phyloP scores from a whole-genome alignment of 2,329 filamentous ascomycete genomes.

The Dryadomyces quercivorus region DNA sequence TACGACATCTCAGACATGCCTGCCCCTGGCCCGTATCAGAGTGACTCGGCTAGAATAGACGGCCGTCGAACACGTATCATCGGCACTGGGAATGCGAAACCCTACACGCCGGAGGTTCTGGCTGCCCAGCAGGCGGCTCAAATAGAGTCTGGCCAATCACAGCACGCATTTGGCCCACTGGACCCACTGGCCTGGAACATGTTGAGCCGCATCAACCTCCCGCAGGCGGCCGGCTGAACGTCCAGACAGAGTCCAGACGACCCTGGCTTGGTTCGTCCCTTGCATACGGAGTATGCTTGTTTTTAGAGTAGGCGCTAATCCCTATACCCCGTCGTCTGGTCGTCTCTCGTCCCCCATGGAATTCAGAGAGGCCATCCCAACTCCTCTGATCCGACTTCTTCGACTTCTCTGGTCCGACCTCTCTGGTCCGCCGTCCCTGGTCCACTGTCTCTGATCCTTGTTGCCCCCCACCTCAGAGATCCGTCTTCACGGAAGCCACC shows the following conservation, averaged over 20 bases:
- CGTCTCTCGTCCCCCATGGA: neutral
- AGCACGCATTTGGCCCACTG: neutral
- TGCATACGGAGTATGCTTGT: neutral
- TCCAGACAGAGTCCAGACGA: neutral
- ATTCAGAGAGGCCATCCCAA: neutral
- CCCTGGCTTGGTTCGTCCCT: too few species aligned
- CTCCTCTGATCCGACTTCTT: neutral
- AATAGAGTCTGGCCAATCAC: too few species aligned
- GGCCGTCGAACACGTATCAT: constrained; percentile 17
- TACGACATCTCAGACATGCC: too few species aligned
- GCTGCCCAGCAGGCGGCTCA: neutral
- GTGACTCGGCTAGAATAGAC: neutral
- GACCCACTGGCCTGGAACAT: constrained; percentile 13
- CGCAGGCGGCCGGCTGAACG: constrained; percentile 1
- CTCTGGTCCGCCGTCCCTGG: too few species aligned
- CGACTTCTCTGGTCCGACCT: too few species aligned
- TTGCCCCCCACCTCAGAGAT: neutral
- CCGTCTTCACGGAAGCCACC: neutral
- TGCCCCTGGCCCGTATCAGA: too few species aligned
- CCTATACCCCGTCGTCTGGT: neutral
- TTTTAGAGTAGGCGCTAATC: neutral
- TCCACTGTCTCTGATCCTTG: too few species aligned
- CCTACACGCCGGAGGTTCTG: too few species aligned
- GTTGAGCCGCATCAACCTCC: constrained; percentile 17
- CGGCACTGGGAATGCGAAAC: constrained; percentile 15